phyloP scores from a whole-genome alignment of 768 basidiomycete genomes.

The Termitomyces sp. region DNA sequence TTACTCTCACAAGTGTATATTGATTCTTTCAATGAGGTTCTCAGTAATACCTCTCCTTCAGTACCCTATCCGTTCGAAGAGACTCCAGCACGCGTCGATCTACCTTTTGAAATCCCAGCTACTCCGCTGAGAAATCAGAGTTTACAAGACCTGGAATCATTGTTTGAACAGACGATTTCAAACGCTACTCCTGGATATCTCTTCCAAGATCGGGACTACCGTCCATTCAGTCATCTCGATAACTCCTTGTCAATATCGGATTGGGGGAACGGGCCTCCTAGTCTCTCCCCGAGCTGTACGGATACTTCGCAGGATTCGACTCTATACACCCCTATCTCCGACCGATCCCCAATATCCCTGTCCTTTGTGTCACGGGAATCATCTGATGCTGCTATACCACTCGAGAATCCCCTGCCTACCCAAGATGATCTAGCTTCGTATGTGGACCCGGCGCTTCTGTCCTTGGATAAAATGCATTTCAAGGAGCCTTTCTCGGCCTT shows the following conservation, averaged over 20 bases:
- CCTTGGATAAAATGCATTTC: neutral
- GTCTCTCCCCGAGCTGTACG: slow-evolving; percentile 3
- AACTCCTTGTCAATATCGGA: neutral
- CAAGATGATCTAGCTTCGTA: neutral
- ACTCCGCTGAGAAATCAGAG: neutral
- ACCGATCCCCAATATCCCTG: neutral
- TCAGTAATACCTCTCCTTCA: neutral
- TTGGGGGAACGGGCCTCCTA: neutral
- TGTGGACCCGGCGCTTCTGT: neutral
- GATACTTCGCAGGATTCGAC: slow-evolving; percentile 4
- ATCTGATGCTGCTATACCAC: neutral
- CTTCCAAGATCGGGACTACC: neutral
- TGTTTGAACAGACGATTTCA: neutral
- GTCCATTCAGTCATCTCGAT: neutral
- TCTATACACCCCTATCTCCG: neutral
- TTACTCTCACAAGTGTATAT: neutral
- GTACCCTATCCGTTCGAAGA: neutral
- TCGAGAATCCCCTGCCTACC: neutral
- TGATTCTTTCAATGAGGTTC: neutral
- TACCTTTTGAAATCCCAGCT: neutral
- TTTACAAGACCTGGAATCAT: neutral
- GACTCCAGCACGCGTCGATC: neutral
- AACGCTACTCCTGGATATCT: neutral
- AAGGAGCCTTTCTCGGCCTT: neutral
- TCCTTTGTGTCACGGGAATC: neutral